phyloP scores from a whole-genome alignment of 2,329 filamentous ascomycete species.

The Aspergillus pseudotamarii region DNA sequence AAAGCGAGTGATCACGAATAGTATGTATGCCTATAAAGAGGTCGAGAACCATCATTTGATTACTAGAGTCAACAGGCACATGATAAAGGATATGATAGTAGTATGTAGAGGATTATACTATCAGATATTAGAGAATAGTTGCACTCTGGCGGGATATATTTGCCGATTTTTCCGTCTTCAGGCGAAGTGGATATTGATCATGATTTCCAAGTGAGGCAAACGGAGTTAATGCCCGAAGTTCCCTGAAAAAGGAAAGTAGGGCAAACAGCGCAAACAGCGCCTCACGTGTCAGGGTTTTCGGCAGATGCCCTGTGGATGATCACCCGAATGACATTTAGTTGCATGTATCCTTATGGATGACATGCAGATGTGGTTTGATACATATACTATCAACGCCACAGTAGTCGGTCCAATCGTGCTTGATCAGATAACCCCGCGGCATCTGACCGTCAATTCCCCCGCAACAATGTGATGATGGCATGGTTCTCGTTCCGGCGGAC shows the following conservation, averaged over 20 bases:
- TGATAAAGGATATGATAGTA: background rate
- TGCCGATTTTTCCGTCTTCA: background rate
- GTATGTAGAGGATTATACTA: background rate
- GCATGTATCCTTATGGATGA: background rate
- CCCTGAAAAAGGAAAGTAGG: background rate
- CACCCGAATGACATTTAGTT: background rate
- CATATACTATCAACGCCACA: background rate
- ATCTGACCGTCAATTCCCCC: background rate
- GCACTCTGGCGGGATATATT: background rate
- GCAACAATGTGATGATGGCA: background rate
- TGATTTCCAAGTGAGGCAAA: background rate
- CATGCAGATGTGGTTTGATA: slow-evolving; percentile 3
- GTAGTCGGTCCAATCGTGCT: background rate
- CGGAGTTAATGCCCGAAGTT: background rate
- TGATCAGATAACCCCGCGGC: background rate
- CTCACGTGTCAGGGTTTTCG: background rate
- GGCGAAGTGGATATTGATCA: background rate
- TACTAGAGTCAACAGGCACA: background rate
- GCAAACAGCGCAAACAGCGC: background rate
- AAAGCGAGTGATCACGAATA: background rate
- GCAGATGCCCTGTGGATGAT: background rate
- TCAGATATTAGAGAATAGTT: too few species aligned
- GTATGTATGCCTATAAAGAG: background rate
- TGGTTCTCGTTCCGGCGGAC: background rate
- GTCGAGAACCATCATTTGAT: too few species aligned